phyloP scores from a whole-genome alignment of 495 filamentous ascomycete species.

The Evernia prunastri region DNA sequence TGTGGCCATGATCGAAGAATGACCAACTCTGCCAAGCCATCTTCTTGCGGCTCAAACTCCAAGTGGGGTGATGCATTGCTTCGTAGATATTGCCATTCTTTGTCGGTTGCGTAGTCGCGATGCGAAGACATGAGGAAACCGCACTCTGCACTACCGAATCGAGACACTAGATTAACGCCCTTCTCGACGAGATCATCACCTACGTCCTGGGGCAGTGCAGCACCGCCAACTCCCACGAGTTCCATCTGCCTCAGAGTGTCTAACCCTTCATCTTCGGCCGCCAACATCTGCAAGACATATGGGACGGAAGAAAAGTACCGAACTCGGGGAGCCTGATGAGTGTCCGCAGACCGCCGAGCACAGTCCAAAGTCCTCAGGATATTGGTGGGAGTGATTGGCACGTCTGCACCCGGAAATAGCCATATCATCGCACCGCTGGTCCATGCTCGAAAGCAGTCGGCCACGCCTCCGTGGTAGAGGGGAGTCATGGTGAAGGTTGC shows the following conservation, averaged over 20 bases:
- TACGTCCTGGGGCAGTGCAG: constrained; percentile 40
- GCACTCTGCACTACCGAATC: constrained; percentile 54
- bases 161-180: constrained; percentile 46
- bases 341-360: constrained; percentile 6
- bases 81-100: constrained; percentile 63
- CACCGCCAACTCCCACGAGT: constrained; percentile 54
- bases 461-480: constrained; percentile 54
- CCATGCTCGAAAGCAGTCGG: constrained; percentile 52
- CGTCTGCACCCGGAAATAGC: constrained; percentile 45
- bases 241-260: constrained; percentile 40
- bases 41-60: constrained; percentile 48
- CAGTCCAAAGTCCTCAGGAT: constrained; percentile 35
- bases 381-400: constrained; percentile 45
- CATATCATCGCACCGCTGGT: constrained; percentile 45
- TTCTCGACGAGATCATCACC: constrained; percentile 42
- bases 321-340: constrained; percentile 25
- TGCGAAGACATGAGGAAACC: constrained; percentile 50
- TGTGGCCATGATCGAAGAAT: constrained; percentile 56
- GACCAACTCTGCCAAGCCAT: constrained; percentile 54
- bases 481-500: constrained; percentile 57
- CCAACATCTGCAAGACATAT: constrained; percentile 47
- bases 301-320: constrained; percentile 53
- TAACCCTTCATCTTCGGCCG: constrained; percentile 33
- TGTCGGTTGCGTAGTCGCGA: constrained; percentile 46
- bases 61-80: constrained; percentile 31